These are phyloP conservation scores for Metschnikowia koreensis DNA, from an alignment of 805 yeast genomes.

Conservation along the genomic window DNA sequence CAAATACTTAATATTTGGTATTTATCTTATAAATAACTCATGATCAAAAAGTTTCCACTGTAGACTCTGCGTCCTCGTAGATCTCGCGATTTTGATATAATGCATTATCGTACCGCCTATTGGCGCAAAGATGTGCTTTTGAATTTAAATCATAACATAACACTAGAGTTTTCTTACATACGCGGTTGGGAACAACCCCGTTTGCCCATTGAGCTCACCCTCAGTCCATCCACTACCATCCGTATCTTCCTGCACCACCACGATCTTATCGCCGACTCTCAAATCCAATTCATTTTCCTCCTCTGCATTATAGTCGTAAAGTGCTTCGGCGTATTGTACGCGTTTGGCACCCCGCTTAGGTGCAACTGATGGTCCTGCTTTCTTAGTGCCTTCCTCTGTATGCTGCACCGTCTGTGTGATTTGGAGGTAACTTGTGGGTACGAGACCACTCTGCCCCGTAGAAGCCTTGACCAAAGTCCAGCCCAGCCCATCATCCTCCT, in stretches of 20 bases:
- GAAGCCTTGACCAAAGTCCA: slow-evolving; percentile 67
- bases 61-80: too few relatives aligned
- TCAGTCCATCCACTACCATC: slow-evolving; percentile 94
- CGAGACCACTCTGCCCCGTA: slow-evolving; percentile 63
- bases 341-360: slow-evolving; percentile 73
- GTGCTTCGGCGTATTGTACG: slow-evolving; percentile 61
- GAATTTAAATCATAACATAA: background rate
- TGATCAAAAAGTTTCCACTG: slow-evolving; percentile 6
- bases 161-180: slow-evolving; percentile 50
- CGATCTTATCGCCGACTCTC: slow-evolving; percentile 68
- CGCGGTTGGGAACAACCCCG: slow-evolving; percentile 77
- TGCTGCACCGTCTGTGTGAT: slow-evolving; percentile 1
- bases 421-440: slow-evolving; percentile 79
- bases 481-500: slow-evolving; percentile 84
- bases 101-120: background rate
- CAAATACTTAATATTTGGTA: slow-evolving; percentile 22
- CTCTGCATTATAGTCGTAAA: slow-evolving; percentile 73
- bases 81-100: background rate
- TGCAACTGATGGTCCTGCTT: slow-evolving; percentile 75
- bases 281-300: slow-evolving; percentile 80
- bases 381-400: slow-evolving; percentile 25
- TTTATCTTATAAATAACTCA: slow-evolving; percentile 24
- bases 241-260: slow-evolving; percentile 52
- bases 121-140: background rate
- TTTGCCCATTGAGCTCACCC: slow-evolving; percentile 68